Percentiles rank a stretch among this genome's conserved stretches.
phyloP scores from a whole-genome alignment of 2,329 filamentous ascomycete species.

The Pestalotiopsis sp. region DNA sequence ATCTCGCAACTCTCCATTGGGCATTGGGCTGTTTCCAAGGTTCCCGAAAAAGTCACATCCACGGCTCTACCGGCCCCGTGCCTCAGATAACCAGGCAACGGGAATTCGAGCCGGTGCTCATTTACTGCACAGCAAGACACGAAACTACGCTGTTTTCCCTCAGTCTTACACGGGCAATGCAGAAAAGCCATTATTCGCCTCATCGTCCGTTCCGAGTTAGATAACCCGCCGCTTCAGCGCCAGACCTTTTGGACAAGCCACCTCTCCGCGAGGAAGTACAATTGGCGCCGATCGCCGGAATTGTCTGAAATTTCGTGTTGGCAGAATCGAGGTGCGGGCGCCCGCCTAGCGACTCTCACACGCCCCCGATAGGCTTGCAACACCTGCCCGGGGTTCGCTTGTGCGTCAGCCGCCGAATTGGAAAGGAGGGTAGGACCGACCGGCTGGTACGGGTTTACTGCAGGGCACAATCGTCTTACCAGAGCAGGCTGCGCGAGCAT shows the following conservation, averaged over 20 bases:
- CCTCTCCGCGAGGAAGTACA: background rate
- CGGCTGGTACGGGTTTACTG: background rate
- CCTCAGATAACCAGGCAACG: background rate
- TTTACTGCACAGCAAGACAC: background rate
- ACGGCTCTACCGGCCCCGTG: background rate
- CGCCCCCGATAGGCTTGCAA: background rate
- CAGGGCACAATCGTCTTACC: slow-evolving; percentile 9
- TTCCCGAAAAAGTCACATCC: background rate
- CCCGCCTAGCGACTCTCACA: background rate
- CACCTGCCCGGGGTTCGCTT: background rate
- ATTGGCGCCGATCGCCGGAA: background rate
- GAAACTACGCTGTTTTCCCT: background rate
- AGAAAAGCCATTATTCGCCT: background rate
- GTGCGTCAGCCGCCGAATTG: background rate
- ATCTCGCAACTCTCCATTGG: background rate
- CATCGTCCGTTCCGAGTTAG: background rate
- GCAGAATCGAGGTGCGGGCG: background rate
- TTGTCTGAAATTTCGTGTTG: background rate
- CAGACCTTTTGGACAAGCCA: background rate
- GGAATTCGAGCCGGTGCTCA: background rate
- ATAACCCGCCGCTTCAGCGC: background rate
- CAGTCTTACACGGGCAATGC: background rate
- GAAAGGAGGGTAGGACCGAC: background rate
- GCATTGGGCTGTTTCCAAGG: background rate
- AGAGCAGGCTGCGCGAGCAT: background rate